Evolutionary conservation across 352 stramenopile genomes (phyloP), one percentile per base, ranked within the genome.

Genomic region (Peronosclerospora sorghi): DNA sequence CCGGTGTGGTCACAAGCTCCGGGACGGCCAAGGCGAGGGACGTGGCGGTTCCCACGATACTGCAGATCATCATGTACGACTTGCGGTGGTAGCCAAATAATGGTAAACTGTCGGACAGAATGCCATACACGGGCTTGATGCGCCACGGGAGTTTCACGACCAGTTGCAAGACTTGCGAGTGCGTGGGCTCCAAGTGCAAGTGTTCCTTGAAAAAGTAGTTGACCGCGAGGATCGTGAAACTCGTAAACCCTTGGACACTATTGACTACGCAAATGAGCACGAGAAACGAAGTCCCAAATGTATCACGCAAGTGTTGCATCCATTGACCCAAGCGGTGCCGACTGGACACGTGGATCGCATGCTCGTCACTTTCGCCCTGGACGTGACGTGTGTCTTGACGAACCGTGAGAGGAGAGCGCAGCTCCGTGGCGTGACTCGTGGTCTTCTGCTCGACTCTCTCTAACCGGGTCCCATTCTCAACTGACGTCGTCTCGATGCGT

Each of bases 131-230:
- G 12, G 95, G 93, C 53, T 96, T 97, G 45, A 98, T 83, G 12
- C 94, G 86, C 95, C 95, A 98, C 4, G 95, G 95, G 19, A 97
- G 68, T 41, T 86, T 84, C 54, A 97, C 86, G 5, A 97, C 48
- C 43, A 93, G 96, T 49, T 91, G 85, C 27, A 97, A 70, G 28
- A 92, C 80, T 41, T 93, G 86, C 28, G 95, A 73, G 59, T 97
- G 73, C 0, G 90, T 88, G 6, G 94, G 91, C 45, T 89, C 76
- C 8, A 98, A 66, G 30, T 94, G 71, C 24, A 98, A 66, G 41
- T 97, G 75, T 65, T 98, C 93, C 50, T 98, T 98, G 29, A 98
- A 84, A 34, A 97, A 95, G 62, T 97, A 98, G 35, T 95, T 97
- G 59, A 96, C 68, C 27, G 91, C 87, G 4, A 98, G 56, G 14